Conservation (phyloP, 2,329 filamentous ascomycete genomes). For the Aspergillus aculeatus region DNA sequence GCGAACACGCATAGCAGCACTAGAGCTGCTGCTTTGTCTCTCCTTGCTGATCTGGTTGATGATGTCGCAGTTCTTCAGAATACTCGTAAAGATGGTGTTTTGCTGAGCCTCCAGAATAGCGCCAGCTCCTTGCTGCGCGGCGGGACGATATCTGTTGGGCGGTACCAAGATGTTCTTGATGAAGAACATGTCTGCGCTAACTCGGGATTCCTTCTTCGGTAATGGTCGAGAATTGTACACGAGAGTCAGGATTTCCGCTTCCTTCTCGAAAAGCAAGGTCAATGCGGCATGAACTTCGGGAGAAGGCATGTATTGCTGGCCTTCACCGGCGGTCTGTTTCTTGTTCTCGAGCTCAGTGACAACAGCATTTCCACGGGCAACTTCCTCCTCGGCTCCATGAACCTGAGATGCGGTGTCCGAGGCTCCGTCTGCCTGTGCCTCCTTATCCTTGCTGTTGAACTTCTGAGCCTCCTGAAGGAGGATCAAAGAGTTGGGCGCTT, state of each 20-base stretch:
- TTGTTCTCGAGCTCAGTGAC: slow-evolving; percentile 32
- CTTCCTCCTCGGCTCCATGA: slow-evolving; percentile 59
- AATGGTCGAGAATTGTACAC: slow-evolving; percentile 75
- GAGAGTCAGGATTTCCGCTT: slow-evolving; percentile 78
- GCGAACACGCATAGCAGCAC: slow-evolving; percentile 51
- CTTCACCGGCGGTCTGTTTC: slow-evolving; percentile 38
- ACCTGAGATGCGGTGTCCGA: slow-evolving; percentile 50
- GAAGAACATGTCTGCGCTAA: slow-evolving; percentile 93
- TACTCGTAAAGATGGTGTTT: slow-evolving; percentile 82
- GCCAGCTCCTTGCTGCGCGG: slow-evolving; percentile 75
- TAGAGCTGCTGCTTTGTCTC: slow-evolving; percentile 53
- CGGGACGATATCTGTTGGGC: slow-evolving; percentile 86
- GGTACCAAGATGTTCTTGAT: slow-evolving; percentile 81
- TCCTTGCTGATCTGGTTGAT: slow-evolving; percentile 74
- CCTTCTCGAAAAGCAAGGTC: slow-evolving; percentile 77
- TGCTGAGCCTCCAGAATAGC: slow-evolving; percentile 85
- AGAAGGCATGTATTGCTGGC: slow-evolving; percentile 75
- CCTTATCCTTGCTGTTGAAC: slow-evolving; percentile 34
- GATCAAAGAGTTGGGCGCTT: slow-evolving; percentile 68
- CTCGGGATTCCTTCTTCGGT: slow-evolving; percentile 56
- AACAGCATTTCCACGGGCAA: slow-evolving; percentile 53
- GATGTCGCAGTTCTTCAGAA: slow-evolving; percentile 71
- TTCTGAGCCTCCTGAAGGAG: slow-evolving; percentile 52
- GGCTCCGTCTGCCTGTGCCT: slow-evolving; percentile 25
- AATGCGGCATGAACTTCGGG: slow-evolving; percentile 81